Evolutionary conservation across 192 early-diverging fungal species (phyloP).

Genomic region (Backusella westeae): DNA sequence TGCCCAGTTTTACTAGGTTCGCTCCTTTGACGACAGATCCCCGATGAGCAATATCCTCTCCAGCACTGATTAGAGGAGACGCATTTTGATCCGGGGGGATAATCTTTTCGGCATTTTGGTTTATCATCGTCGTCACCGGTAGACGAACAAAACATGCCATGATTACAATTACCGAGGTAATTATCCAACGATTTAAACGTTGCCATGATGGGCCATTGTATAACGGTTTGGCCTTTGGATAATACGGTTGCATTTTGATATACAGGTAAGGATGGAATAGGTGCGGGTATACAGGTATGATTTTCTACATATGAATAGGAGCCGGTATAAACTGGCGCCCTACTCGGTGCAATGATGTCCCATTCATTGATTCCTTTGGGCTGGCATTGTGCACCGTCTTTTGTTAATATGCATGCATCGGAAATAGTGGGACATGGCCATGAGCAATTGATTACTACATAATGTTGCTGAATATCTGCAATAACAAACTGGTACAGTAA

Average conservation of each 20-base stretch:
- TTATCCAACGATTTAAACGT: background rate
- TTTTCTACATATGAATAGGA: background rate
- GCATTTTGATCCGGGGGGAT: background rate
- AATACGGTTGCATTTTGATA: background rate
- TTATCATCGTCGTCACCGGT: background rate
- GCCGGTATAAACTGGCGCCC: background rate
- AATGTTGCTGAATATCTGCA: background rate
- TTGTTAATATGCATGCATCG: background rate
- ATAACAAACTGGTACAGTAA: background rate
- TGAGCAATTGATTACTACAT: slow-evolving; percentile 13
- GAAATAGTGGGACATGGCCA: slow-evolving; percentile 18
- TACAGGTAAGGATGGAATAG: background rate
- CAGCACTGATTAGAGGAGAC: background rate
- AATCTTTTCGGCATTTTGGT: background rate
- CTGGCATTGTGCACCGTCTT: background rate
- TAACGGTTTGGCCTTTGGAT: background rate
- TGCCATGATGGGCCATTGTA: background rate
- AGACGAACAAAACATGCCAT: background rate
- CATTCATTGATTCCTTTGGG: background rate
- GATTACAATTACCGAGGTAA: background rate
- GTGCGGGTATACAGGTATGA: background rate
- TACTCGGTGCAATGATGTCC: background rate
- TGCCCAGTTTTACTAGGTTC: background rate
- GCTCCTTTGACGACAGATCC: background rate
- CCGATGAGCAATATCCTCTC: background rate